Evolutionary conservation across 1,139 yeast species (phyloP).

Genomic region (Hanseniaspora uvarum): DNA sequence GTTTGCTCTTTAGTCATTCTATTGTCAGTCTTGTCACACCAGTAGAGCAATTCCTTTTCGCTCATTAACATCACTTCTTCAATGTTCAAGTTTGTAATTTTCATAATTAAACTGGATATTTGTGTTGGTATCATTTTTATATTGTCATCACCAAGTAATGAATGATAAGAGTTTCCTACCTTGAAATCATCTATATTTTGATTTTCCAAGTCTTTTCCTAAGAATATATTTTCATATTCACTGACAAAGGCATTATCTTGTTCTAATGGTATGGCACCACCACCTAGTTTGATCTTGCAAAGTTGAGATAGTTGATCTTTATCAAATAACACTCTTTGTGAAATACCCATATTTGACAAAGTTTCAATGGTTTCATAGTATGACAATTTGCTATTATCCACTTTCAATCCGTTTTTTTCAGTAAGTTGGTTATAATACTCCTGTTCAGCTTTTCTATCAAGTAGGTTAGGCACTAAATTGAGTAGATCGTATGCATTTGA

Average conservation of each 20-base stretch:
- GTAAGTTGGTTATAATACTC: neutral
- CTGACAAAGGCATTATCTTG: neutral
- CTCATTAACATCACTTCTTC: conserved; percentile 6
- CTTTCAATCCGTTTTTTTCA: neutral
- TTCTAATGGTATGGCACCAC: conserved; percentile 8
- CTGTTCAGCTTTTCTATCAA: conserved; percentile 6
- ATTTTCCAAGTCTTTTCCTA: neutral
- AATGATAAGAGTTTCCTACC: neutral
- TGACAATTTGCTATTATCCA: neutral
- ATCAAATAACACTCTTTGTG: conserved; percentile 10
- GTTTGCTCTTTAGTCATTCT: conserved; percentile 3
- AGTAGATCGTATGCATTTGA: conserved; percentile 3
- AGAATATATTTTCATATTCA: neutral
- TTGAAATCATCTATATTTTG: neutral
- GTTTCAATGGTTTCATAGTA: conserved; percentile 15
- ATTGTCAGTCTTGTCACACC: neutral
- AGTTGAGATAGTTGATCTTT: conserved; percentile 7
- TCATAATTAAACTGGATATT: neutral
- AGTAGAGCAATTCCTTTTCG: conserved; percentile 3
- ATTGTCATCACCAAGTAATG: neutral
- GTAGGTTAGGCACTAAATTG: conserved; percentile 1
- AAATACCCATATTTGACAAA: conserved; percentile 12
- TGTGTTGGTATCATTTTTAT: neutral
- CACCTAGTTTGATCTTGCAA: conserved; percentile 10
- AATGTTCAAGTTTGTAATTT: neutral